Evolutionary conservation across 352 stramenopile species (phyloP), one percentile per base, ranked within the genome.

Genomic region (Globisporangium apiculatum): DNA sequence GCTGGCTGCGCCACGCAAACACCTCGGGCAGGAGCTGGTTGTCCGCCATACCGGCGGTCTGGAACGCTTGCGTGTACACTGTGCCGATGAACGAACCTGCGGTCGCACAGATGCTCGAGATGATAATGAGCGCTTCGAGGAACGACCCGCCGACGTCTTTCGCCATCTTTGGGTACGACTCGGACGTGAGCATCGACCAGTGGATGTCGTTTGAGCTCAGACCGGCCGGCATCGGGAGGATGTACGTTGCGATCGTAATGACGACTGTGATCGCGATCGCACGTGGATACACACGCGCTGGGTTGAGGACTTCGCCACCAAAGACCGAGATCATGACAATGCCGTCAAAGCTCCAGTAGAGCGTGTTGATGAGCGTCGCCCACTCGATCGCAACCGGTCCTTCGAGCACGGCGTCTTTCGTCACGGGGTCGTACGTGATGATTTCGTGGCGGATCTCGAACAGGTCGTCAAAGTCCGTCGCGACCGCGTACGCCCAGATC

Each of bases 291-390:
- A 79, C 84, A 10, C 68, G 73, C 2, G 73, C 82, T 0, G 91
- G 91, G 66, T 95, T 87, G 8, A 84, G 64, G 10, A 98, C 86
- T 55, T 98, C 90, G 2, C 80, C 90, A 5, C 87, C 91, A 62
- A 98, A 98, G 5, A 86, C 82, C 0, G 88, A 95, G 2, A 86
- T 85, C 57, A 79, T 87, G 64, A 97, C 87, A 64, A 97, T 97
- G 36, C 87, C 93, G 65, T 98, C 97, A 48, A 96, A 90, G 70
- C 97, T 98, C 92, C 94, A 98, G 72, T 97, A 98, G 42, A 98
- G 69, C 36, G 94, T 96, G 68, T 98, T 98, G 7, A 98, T 55
- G 35, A 93, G 83, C 1, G 78, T 79, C 10, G 69, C 53, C 90
- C 89, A 98, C 5, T 96, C 52, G 57, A 89, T 87, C 0, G 58